phyloP scores from a whole-genome alignment of 2,329 filamentous ascomycete species.

The Bipolaris gigantea region DNA sequence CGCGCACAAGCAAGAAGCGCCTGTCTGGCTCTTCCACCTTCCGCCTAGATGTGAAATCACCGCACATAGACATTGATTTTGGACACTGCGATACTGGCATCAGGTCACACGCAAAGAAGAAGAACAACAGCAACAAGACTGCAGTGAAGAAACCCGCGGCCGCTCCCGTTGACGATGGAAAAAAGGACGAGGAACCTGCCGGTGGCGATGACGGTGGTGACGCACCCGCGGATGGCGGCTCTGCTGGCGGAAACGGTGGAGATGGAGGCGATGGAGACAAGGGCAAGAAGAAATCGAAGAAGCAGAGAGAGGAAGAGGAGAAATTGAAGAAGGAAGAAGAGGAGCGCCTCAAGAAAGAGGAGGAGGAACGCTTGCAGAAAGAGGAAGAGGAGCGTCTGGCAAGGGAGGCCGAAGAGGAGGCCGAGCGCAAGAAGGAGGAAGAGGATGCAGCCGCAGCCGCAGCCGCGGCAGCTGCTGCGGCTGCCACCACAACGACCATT shows the following conservation, averaged over 20 bases:
- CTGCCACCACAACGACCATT: conserved; percentile 32
- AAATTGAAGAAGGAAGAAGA: conserved; percentile 45
- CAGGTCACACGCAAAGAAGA: conserved; percentile 58
- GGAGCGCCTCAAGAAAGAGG: conserved; percentile 42
- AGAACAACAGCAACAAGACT: conserved; percentile 50
- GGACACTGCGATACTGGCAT: conserved; percentile 56
- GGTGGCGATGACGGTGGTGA: conserved; percentile 42
- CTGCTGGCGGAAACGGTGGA: conserved; percentile 38
- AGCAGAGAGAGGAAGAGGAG: conserved; percentile 42
- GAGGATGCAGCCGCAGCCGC: conserved; percentile 41
- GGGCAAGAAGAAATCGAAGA: conserved; percentile 49
- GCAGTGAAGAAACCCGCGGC: conserved; percentile 35
- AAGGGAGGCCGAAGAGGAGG: conserved; percentile 45
- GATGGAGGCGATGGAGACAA: conserved; percentile 35
- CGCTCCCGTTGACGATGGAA: conserved; percentile 50
- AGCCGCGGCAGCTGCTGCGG: conserved; percentile 27
- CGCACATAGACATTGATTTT: conserved; percentile 58
- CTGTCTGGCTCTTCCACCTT: conserved; percentile 33
- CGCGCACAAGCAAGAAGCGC: conserved; percentile 34
- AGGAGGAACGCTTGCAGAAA: conserved; percentile 39
- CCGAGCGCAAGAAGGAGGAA: conserved; percentile 42
- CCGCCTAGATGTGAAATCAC: conserved; percentile 37
- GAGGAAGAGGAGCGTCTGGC: conserved; percentile 42
- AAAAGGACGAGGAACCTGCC: conserved; percentile 49
- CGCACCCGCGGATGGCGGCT: conserved; percentile 42